Evolutionary conservation across 371 early-diverging fungal genomes (phyloP).

Genomic region (Lichtheimia hyalospora): DNA sequence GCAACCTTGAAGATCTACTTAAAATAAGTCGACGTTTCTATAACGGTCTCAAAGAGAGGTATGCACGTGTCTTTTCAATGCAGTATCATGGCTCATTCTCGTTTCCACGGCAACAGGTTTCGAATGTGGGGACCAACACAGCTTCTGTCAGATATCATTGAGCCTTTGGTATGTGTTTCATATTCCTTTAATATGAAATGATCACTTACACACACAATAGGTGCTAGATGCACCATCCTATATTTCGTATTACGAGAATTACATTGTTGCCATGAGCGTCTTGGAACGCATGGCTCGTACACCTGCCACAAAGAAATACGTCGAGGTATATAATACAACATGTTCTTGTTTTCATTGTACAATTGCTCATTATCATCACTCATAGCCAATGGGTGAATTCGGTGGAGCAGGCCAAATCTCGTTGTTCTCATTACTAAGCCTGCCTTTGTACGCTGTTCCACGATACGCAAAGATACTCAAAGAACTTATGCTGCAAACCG

Average conservation of each 20-base stretch:
- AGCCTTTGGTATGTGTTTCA: conserved; percentile 15
- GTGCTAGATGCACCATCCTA: conserved; percentile 16
- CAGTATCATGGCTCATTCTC: not conserved
- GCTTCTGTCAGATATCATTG: conserved; percentile 20
- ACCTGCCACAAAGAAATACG: conserved; percentile 12
- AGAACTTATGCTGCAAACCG: conserved; percentile 18
- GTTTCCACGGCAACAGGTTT: conserved; percentile 11
- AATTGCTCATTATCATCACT: not conserved
- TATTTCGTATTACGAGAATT: conserved; percentile 18
- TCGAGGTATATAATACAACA: conserved; percentile 13
- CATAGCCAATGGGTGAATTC: conserved; percentile 12
- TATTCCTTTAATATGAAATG: not conserved
- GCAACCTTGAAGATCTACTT: conserved; percentile 20
- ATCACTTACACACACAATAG: conserved; percentile 1
- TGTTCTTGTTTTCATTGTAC: not conserved
- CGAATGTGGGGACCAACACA: conserved; percentile 30
- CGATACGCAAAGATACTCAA: conserved; percentile 17
- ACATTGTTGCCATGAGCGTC: conserved; percentile 12
- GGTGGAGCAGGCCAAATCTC: conserved; percentile 12
- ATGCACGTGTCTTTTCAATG: not conserved
- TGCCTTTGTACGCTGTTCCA: conserved; percentile 17
- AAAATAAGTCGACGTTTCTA: conserved; percentile 10
- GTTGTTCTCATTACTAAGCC: conserved; percentile 13
- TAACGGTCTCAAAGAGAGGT: conserved; percentile 20
- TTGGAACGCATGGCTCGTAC: conserved; percentile 16